These are phyloP conservation scores for Beauveria sp. DNA, from an alignment of 2,329 filamentous ascomycete genomes.

Conservation along the genomic window DNA sequence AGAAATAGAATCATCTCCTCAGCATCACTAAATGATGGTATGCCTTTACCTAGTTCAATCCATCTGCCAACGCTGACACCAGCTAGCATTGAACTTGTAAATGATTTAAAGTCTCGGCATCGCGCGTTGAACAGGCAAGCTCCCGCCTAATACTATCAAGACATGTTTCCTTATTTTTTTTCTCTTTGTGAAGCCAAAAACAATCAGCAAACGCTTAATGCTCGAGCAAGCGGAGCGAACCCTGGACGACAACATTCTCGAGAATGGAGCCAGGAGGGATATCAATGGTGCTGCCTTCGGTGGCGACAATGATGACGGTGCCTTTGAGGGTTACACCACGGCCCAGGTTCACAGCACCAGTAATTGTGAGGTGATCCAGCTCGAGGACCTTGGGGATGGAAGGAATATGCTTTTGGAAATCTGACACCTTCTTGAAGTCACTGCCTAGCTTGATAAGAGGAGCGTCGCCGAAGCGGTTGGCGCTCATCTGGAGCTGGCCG, in stretches of 20 bases:
- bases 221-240: slow-evolving; percentile 71
- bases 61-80: background rate
- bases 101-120: background rate
- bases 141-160: background rate
- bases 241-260: slow-evolving; percentile 98
- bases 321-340: slow-evolving; percentile 94
- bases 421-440: slow-evolving; percentile 99
- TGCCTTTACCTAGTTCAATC: background rate
- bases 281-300: slow-evolving; percentile 95
- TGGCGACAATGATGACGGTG: slow-evolving; percentile 97
- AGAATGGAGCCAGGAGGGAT: slow-evolving; percentile 93
- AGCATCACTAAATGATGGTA: background rate
- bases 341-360: slow-evolving; percentile 92
- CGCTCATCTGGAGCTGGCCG: slow-evolving; percentile 94
- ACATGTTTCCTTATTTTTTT: background rate
- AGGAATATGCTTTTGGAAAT: slow-evolving; percentile 82
- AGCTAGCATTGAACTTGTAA: background rate
- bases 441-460: slow-evolving; percentile 97
- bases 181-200: background rate
- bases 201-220: slow-evolving; percentile 36
- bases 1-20: slow-evolving; percentile 3
- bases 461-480: slow-evolving; percentile 90
- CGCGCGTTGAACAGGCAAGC: background rate
- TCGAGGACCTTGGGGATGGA: slow-evolving; percentile 88
- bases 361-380: slow-evolving; percentile 93